Conservation (phyloP, 345 rosid genomes). For the Gossypium rotundifolium region DNA sequence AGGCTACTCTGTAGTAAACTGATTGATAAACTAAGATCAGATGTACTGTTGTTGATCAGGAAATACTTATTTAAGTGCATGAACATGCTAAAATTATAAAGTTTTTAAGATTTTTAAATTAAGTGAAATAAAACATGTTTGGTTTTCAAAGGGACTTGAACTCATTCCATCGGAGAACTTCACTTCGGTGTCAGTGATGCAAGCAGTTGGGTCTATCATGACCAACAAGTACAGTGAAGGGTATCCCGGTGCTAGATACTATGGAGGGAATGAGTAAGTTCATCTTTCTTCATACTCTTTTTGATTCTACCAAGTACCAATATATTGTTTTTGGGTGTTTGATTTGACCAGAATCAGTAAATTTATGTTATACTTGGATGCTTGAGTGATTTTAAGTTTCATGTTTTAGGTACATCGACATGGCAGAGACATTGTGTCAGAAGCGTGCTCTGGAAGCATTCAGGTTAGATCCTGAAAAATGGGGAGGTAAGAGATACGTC, state of each 20-base stretch:
- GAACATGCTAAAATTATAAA: background rate
- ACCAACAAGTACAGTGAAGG: slow-evolving; percentile 99
- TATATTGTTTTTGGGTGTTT: background rate
- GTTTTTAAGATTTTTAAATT: background rate
- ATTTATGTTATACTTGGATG: background rate
- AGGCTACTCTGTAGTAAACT: no score
- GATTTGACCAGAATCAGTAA: background rate
- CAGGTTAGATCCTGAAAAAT: slow-evolving; percentile 87
- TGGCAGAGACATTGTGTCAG: slow-evolving; percentile 95
- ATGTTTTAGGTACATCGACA: slow-evolving; percentile 77
- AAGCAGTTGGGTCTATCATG: slow-evolving; percentile 99
- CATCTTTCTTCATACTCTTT: background rate
- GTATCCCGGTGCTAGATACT: slow-evolving; percentile 98
- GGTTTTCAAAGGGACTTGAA: slow-evolving; percentile 71
- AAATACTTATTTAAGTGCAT: background rate
- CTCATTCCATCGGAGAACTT: slow-evolving; percentile 98
- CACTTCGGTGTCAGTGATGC: slow-evolving; percentile 97
- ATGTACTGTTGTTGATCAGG: background rate
- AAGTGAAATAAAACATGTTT: slow-evolving; percentile 9
- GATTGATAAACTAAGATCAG: no score
- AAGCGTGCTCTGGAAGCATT: slow-evolving; percentile 96
- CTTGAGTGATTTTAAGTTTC: slow-evolving; percentile 16
- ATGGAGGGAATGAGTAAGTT: slow-evolving; percentile 98
- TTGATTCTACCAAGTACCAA: background rate
- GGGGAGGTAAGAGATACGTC: slow-evolving; percentile 71